These are phyloP conservation scores for Magnolia kwangsiensis DNA, from an alignment of 164 flowering plant genomes.

Conservation along the genomic window DNA sequence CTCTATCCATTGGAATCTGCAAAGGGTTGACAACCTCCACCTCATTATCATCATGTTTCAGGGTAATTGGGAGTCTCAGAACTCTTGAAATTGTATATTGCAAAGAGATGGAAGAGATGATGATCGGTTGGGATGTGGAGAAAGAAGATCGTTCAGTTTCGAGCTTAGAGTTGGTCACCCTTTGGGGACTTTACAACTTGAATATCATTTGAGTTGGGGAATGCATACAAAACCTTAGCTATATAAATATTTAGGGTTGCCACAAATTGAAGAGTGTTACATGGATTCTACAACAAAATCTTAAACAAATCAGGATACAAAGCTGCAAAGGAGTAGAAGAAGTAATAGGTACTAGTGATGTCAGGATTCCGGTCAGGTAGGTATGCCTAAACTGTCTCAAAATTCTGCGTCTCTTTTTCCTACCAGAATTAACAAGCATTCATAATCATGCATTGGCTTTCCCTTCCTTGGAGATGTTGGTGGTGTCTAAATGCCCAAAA, in stretches of 20 bases:
- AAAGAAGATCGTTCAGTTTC: not conserved
- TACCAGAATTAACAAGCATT: slow-evolving; percentile 14
- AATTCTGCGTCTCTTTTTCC: not conserved
- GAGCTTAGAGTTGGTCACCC: not conserved
- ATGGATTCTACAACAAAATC: slow-evolving; percentile 8
- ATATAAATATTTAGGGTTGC: not conserved
- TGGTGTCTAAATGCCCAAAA: not conserved
- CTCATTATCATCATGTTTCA: not conserved
- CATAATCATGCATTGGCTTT: slow-evolving; percentile 9
- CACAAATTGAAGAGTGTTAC: slow-evolving; percentile 8
- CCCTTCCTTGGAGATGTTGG: slow-evolving; percentile 3
- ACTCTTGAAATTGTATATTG: not conserved
- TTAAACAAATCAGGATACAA: not conserved
- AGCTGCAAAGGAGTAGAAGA: slow-evolving; percentile 12
- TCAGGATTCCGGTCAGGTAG: not conserved
- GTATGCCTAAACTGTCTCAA: slow-evolving; percentile 7
- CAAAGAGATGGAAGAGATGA: slow-evolving; percentile 7
- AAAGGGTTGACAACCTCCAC: not conserved
- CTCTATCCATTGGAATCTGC: not conserved
- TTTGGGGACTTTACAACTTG: not conserved
- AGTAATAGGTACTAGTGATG: not conserved
- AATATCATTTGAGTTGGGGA: not conserved
- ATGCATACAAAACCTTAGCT: slow-evolving; percentile 6
- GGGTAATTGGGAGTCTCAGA: not conserved
- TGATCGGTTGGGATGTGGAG: not conserved